These are phyloP conservation scores for Schwanniomyces vanrijiae DNA, from an alignment of 805 yeast species.

Conservation along the genomic window DNA sequence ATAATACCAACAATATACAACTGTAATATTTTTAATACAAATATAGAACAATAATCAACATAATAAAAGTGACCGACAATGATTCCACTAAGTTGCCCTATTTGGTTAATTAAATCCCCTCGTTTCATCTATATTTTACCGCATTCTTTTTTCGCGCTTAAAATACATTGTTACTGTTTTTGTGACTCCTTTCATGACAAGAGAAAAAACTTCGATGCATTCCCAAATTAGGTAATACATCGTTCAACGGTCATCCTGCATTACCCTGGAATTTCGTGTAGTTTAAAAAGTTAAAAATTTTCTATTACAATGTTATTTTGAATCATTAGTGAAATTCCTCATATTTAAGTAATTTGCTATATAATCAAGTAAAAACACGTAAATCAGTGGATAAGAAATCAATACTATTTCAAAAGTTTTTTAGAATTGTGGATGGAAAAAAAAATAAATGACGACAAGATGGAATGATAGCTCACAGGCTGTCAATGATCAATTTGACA, in stretches of 20 bases:
- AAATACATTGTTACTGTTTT: neutral
- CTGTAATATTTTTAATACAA: neutral
- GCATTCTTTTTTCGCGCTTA: neutral
- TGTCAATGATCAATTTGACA: conserved; percentile 16
- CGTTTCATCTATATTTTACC: neutral
- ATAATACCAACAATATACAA: neutral
- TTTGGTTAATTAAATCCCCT: neutral
- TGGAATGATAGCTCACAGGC: conserved; percentile 3
- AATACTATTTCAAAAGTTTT: neutral
- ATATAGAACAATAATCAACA: neutral
- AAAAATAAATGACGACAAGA: neutral
- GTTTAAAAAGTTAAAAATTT: conserved; percentile 1
- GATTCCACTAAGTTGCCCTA: neutral
- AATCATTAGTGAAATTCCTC: neutral
- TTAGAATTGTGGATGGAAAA: neutral
- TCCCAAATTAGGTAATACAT: neutral
- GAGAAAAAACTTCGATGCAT: neutral
- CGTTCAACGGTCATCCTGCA: conserved; percentile 2
- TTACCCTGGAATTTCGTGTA: neutral
- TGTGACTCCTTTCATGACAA: neutral
- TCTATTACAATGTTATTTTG: neutral
- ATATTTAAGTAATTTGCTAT: neutral
- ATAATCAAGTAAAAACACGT: neutral
- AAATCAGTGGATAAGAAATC: neutral
- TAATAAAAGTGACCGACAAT: neutral